Percentiles rank a stretch among this genome's conserved stretches.
These are phyloP conservation scores for Dothiorella sarmentorum DNA, from an alignment of 2,329 filamentous ascomycete genomes.

Conservation along the genomic window DNA sequence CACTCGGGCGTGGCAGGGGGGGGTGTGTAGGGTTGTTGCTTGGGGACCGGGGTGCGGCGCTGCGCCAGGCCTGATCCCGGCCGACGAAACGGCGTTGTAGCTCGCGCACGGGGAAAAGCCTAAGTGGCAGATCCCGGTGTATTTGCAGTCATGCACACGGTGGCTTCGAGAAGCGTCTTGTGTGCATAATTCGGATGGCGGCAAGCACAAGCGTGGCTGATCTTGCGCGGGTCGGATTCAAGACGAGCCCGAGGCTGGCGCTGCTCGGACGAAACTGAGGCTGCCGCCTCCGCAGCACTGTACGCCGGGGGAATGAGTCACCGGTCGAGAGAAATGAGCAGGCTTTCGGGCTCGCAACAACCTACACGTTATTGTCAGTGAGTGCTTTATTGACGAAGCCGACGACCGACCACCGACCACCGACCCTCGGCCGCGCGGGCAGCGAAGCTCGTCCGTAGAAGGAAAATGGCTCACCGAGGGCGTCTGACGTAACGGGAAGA, in stretches of 20 bases:
- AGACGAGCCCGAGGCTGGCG: conserved; percentile 5
- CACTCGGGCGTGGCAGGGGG: conserved; percentile 17
- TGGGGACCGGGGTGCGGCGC: conserved; percentile 12
- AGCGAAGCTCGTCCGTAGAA: neutral
- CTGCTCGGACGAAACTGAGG: conserved; percentile 14
- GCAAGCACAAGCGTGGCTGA: conserved; percentile 10
- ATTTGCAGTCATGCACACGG: conserved; percentile 16
- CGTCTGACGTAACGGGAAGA: conserved; percentile 9
- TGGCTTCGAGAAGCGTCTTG: conserved; percentile 19
- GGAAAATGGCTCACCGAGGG: conserved; percentile 14
- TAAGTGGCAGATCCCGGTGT: conserved; percentile 12
- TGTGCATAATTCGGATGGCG: conserved; percentile 18
- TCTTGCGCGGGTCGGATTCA: conserved; percentile 15
- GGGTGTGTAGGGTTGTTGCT: conserved; percentile 17
- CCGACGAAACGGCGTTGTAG: conserved; percentile 5
- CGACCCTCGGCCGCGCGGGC: conserved; percentile 12
- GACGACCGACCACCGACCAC: too few relatives aligned
- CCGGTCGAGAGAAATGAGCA: neutral
- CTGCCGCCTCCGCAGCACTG: conserved; percentile 14
- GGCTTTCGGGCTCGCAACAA: neutral
- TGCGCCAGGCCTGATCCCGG: conserved; percentile 11
- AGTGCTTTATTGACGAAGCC: too few relatives aligned
- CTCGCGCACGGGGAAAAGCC: conserved; percentile 13
- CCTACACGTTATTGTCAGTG: too few relatives aligned
- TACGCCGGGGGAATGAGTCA: neutral